Conservation (phyloP, 2,329 filamentous ascomycete genomes). For the Onygenales sp. region DNA sequence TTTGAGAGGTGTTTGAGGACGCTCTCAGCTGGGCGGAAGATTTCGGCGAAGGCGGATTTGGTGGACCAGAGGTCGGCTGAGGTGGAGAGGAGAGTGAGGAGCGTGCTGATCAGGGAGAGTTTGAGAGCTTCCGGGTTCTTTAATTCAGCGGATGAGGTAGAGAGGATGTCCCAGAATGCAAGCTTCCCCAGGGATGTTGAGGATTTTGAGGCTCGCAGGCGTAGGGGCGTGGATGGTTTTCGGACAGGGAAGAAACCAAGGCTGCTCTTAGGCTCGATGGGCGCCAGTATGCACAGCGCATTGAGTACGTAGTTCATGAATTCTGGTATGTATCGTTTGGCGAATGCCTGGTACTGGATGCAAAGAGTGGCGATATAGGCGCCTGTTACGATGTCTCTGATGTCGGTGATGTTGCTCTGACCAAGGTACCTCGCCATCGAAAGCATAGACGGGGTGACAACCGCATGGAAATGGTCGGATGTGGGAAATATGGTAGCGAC, state of each 20-base stretch:
- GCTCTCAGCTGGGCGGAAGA: constrained; percentile 56
- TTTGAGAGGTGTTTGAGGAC: constrained; percentile 55
- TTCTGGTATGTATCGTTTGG: constrained; percentile 85
- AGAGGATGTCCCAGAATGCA: constrained; percentile 49
- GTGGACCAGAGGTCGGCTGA: constrained; percentile 65
- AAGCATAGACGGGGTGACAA: constrained; percentile 81
- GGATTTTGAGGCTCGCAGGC: constrained; percentile 32
- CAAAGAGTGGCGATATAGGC: constrained; percentile 70
- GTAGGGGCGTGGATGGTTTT: constrained; percentile 42
- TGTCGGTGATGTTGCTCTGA: constrained; percentile 57
- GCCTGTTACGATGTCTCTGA: constrained; percentile 62
- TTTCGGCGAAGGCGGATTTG: constrained; percentile 67
- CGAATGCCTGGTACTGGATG: constrained; percentile 71
- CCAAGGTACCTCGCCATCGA: constrained; percentile 76
- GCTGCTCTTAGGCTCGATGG: constrained; percentile 37
- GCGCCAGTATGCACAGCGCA: constrained; percentile 59
- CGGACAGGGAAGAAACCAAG: constrained; percentile 55
- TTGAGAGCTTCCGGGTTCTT: constrained; percentile 35
- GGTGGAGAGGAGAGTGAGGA: constrained; percentile 55
- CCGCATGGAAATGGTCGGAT: constrained; percentile 93
- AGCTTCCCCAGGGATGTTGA: constrained; percentile 41
- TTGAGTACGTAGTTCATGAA: constrained; percentile 72
- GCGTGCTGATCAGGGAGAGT: constrained; percentile 52
- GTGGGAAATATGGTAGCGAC: constrained; percentile 82
- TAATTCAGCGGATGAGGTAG: constrained; percentile 9